Percentiles rank a stretch among this genome's conserved stretches.
phyloP scores from a whole-genome alignment of 2,329 filamentous ascomycete genomes.

The Coccinonectria pachysandricola region DNA sequence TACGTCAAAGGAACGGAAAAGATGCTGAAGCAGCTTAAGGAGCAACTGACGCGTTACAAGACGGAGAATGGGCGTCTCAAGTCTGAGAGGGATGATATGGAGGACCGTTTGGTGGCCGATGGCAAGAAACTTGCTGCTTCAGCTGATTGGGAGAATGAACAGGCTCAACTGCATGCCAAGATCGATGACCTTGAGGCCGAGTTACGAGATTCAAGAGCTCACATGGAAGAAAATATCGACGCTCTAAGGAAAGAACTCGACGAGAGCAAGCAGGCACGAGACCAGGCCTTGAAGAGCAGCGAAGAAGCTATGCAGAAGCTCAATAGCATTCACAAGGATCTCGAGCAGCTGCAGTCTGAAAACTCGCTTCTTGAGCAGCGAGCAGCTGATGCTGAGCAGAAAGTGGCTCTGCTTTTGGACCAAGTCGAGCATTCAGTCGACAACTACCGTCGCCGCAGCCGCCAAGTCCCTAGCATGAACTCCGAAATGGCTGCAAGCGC shows the following conservation, averaged over 20 bases:
- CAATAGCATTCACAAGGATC: conserved; percentile 48
- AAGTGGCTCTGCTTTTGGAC: conserved; percentile 84
- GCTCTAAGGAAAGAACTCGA: conserved; percentile 61
- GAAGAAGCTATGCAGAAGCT: conserved; percentile 49
- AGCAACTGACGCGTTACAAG: conserved; percentile 91
- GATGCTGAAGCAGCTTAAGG: conserved; percentile 98
- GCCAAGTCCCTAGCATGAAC: conserved; percentile 43
- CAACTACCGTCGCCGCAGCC: conserved; percentile 76
- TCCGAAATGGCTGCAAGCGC: conserved; percentile 29
- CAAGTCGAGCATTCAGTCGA: conserved; percentile 91
- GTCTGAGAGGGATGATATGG: conserved; percentile 63
- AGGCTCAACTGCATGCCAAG: conserved; percentile 53
- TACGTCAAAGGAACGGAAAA: conserved; percentile 98
- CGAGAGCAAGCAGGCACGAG: conserved; percentile 56
- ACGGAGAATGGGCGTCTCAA: conserved; percentile 73
- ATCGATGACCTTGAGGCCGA: conserved; percentile 61
- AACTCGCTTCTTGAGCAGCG: conserved; percentile 73
- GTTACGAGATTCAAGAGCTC: conserved; percentile 52
- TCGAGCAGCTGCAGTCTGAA: conserved; percentile 75
- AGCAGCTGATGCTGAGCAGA: conserved; percentile 81
- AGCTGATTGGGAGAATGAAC: conserved; percentile 66
- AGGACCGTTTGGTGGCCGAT: conserved; percentile 37
- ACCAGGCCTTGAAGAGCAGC: conserved; percentile 47
- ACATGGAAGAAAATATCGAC: conserved; percentile 62
- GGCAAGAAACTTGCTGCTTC: conserved; percentile 31